These are phyloP conservation scores for Pinguiococcus pyrenoidosus DNA, from an alignment of 108 stramenopile species.

Conservation along the genomic window DNA sequence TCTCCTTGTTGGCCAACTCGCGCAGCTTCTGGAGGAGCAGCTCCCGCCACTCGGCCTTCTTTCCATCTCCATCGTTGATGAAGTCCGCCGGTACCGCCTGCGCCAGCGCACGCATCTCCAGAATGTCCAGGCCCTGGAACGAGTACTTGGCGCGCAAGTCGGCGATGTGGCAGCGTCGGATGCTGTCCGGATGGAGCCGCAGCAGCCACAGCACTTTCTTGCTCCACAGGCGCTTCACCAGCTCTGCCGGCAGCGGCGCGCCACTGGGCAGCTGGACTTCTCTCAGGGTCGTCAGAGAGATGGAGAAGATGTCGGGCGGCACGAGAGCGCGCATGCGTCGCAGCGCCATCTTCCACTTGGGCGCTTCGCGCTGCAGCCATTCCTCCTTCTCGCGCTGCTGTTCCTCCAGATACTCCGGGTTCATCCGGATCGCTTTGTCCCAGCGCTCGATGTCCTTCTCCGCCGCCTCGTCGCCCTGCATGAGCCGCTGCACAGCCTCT, in stretches of 20 bases:
- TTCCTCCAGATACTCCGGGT: conserved; percentile 2
- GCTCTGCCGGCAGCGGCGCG: no score
- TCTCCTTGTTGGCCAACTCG: no score
- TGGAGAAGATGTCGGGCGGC: conserved; percentile 1
- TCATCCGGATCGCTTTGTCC: conserved; percentile 6
- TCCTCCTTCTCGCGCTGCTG: not conserved
- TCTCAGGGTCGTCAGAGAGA: no score
- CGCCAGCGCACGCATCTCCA: not conserved
- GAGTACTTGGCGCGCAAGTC: no score
- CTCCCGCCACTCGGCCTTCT: conserved; percentile 2
- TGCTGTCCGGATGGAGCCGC: no score
- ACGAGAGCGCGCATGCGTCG: not conserved
- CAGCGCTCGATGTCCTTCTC: conserved; percentile 1
- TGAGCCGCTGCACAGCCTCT: no score
- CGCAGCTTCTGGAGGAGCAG: conserved; percentile 4
- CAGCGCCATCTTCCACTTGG: not conserved
- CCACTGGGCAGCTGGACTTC: no score
- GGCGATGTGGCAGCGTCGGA: no score
- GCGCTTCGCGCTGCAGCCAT: not conserved
- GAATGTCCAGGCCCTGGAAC: not conserved
- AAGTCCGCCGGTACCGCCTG: not conserved
- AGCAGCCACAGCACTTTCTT: no score
- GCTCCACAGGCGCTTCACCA: no score
- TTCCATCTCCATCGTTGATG: not conserved
- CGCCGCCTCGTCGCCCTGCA: no score